phyloP scores from a whole-genome alignment of 2,329 filamentous ascomycete genomes.

The Fusarium caatingaense region DNA sequence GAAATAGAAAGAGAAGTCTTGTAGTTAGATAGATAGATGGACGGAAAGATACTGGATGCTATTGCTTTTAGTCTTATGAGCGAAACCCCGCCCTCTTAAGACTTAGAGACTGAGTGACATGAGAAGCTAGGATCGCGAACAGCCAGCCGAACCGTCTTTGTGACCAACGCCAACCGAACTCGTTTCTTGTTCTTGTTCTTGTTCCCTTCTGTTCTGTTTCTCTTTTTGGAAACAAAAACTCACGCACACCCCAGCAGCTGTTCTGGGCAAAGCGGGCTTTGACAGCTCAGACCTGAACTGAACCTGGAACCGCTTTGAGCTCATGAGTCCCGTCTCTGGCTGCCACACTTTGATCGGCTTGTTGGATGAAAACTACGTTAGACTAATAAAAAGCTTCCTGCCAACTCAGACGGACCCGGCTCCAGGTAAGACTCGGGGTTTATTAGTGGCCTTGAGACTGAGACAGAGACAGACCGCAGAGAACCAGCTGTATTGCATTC shows the following conservation, averaged over 20 bases:
- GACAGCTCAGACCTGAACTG: constrained; percentile 14
- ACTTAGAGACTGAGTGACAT: constrained; percentile 15
- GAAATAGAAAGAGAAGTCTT: not conserved
- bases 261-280: constrained; percentile 44
- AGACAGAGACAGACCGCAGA: not conserved
- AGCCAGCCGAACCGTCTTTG: constrained; percentile 40
- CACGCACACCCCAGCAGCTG: constrained; percentile 23
- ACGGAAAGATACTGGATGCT: not conserved
- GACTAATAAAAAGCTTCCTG: not conserved
- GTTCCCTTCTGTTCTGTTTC: constrained; percentile 1
- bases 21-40: not conserved
- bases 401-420: constrained; percentile 36
- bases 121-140: constrained; percentile 39
- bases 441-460: constrained; percentile 25
- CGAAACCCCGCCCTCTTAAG: constrained; percentile 35
- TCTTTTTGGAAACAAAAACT: constrained; percentile 28
- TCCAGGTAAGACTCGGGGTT: constrained; percentile 25
- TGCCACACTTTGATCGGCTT: not conserved
- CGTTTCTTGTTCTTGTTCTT: constrained; percentile 36
- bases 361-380: not conserved
- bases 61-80: not conserved
- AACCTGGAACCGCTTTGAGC: constrained; percentile 26
- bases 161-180: constrained; percentile 31
- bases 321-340: not conserved
- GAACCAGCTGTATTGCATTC: constrained; percentile 8